A percentile compares a stretch with the other conserved stretches of the same genome.
These are phyloP conservation scores for Isoetes engelmannii DNA, from an alignment of 83 land plant genomes.

Conservation along the genomic window DNA sequence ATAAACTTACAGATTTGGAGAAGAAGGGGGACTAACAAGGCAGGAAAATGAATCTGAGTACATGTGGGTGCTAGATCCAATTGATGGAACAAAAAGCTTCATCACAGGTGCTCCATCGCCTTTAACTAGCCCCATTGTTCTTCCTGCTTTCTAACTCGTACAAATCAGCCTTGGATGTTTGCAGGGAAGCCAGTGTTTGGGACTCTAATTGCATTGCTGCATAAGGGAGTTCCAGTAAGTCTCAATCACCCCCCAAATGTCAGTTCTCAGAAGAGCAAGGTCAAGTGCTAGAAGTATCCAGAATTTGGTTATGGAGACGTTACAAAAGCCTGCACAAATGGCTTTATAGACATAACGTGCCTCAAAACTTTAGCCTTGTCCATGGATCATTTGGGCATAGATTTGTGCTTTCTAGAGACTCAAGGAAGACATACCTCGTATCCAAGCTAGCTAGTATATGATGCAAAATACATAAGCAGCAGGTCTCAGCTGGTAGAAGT, in stretches of 20 bases:
- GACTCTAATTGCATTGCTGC: slow-evolving; percentile 86
- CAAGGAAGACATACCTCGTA: no score
- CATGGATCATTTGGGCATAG: no score
- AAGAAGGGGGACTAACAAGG: slow-evolving; percentile 8
- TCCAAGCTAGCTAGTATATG: no score
- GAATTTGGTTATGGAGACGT: no score
- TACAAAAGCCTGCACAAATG: no score
- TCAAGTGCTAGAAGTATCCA: no score
- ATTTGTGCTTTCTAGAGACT: no score
- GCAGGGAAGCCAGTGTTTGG: slow-evolving; percentile 98
- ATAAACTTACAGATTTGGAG: background rate
- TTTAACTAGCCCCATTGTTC: background rate
- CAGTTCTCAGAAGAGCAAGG: no score
- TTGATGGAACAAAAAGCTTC: slow-evolving; percentile 8
- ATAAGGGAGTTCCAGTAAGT: slow-evolving; percentile 80
- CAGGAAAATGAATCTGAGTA: background rate
- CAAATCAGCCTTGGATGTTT: background rate
- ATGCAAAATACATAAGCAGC: no score
- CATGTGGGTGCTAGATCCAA: slow-evolving; percentile 6
- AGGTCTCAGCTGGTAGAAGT: no score
- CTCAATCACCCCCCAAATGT: background rate
- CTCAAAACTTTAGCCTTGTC: no score
- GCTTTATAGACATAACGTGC: no score
- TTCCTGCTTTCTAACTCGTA: background rate
- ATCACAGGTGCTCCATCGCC: background rate